phyloP scores from a whole-genome alignment of 768 basidiomycete genomes.

The Piloderma croceum region DNA sequence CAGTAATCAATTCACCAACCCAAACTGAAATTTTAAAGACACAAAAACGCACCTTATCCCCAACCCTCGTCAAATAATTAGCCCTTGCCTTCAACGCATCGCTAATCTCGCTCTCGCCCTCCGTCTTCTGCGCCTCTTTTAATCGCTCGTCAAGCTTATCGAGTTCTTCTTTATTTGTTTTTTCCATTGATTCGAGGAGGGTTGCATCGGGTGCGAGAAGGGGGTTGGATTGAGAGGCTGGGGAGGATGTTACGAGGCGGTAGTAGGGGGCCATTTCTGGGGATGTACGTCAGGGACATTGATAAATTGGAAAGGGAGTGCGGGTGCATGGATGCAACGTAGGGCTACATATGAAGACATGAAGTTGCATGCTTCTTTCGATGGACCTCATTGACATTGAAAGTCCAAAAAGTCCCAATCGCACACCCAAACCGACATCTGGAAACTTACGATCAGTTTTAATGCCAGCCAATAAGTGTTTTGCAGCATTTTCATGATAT shows the following conservation, averaged over 20 bases:
- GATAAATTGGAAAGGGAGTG: not conserved
- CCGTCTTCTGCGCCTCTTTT: slow-evolving; percentile 81
- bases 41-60: slow-evolving; percentile 55
- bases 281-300: not conserved
- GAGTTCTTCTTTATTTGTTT: slow-evolving; percentile 67
- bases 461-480: slow-evolving; percentile 65
- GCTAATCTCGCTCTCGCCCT: slow-evolving; percentile 90
- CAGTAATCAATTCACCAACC: not conserved
- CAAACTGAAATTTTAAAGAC: not conserved
- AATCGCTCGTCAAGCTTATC: slow-evolving; percentile 71
- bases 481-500: slow-evolving; percentile 63
- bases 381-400: too few species aligned
- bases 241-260: slow-evolving; percentile 47
- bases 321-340: too few species aligned
- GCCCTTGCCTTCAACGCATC: slow-evolving; percentile 83
- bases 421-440: slow-evolving; percentile 3
- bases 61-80: slow-evolving; percentile 81
- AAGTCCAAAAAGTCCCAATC: slow-evolving; percentile 1
- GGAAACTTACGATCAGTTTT: slow-evolving; percentile 65
- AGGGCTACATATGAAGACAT: too few species aligned
- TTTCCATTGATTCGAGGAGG: slow-evolving; percentile 55
- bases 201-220: slow-evolving; percentile 43
- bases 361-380: not conserved
- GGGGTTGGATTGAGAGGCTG: too few species aligned
- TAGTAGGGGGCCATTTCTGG: slow-evolving; percentile 90